phyloP scores from a whole-genome alignment of 805 yeast species.

The Pichia nakasei region DNA sequence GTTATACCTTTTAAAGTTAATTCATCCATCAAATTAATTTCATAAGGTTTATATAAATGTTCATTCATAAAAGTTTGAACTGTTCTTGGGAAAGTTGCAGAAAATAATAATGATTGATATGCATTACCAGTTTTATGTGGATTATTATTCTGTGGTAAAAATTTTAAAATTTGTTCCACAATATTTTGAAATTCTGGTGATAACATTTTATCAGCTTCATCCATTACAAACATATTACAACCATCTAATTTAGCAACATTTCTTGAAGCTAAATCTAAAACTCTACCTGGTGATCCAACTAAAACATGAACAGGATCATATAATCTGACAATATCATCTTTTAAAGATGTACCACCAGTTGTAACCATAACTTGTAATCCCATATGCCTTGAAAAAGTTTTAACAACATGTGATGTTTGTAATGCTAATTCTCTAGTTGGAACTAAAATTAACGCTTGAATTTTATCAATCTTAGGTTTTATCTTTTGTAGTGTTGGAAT shows the following conservation, averaged over 20 bases:
- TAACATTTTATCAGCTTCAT: conserved; percentile 96
- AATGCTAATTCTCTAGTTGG: conserved; percentile 98
- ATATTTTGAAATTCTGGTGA: conserved; percentile 82
- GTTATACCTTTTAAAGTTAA: conserved; percentile 92
- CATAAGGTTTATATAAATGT: conserved; percentile 86
- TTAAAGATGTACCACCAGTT: conserved; percentile 92
- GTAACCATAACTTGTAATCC: conserved; percentile 94
- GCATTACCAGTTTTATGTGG: conserved; percentile 26
- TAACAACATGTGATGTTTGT: conserved; percentile 95
- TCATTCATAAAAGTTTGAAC: conserved; percentile 89
- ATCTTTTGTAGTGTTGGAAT: conserved; percentile 88
- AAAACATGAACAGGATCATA: conserved; percentile 88
- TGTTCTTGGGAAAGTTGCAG: conserved; percentile 94
- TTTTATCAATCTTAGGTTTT: conserved; percentile 73
- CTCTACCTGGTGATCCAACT: conserved; percentile 98
- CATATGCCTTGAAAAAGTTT: conserved; percentile 90
- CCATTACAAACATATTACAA: conserved; percentile 89
- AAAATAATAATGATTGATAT: conserved; percentile 79
- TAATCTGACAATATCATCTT: conserved; percentile 90
- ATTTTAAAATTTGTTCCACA: conserved; percentile 75
- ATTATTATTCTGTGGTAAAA: conserved; percentile 50
- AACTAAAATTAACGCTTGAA: conserved; percentile 87
- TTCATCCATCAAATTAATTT: conserved; percentile 96
- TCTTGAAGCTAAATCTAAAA: conserved; percentile 86
- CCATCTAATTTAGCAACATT: conserved; percentile 77